A percentile compares a stretch with the other conserved stretches of the same genome.
These are phyloP conservation scores for Monilinia laxa DNA, from an alignment of 2,329 filamentous ascomycete species.

Conservation along the genomic window DNA sequence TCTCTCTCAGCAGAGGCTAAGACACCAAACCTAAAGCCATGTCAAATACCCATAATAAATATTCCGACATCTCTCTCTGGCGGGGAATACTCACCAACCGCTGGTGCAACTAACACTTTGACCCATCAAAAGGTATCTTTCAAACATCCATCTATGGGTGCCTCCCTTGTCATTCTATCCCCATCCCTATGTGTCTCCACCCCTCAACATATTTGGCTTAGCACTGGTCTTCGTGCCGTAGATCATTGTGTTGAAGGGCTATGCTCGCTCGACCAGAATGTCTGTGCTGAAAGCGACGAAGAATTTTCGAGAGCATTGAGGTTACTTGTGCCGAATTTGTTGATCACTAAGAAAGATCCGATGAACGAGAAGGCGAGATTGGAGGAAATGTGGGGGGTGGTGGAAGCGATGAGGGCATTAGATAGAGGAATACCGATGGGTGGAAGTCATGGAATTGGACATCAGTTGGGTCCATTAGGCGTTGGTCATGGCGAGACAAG, in stretches of 20 bases:
- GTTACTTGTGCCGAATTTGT: slow-evolving; percentile 34
- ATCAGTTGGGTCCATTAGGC: slow-evolving; percentile 46
- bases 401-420: slow-evolving; percentile 51
- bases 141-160: slow-evolving; percentile 43
- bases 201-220: slow-evolving; percentile 55
- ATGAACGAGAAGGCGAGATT: slow-evolving; percentile 28
- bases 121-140: slow-evolving; percentile 33
- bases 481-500: slow-evolving; percentile 62
- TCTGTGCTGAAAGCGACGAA: slow-evolving; percentile 27
- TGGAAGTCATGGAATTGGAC: slow-evolving; percentile 45
- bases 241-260: slow-evolving; percentile 59
- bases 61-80: slow-evolving; percentile 46
- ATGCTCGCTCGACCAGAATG: slow-evolving; percentile 43
- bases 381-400: slow-evolving; percentile 45
- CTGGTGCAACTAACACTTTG: slow-evolving; percentile 43
- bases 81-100: slow-evolving; percentile 44
- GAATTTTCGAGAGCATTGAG: slow-evolving; percentile 30
- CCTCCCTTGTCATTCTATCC: slow-evolving; percentile 56
- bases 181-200: slow-evolving; percentile 52
- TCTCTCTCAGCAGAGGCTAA: slow-evolving; percentile 24
- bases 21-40: slow-evolving; percentile 27
- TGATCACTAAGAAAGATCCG: slow-evolving; percentile 32
- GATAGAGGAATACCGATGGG: slow-evolving; percentile 45
- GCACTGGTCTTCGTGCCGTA: slow-evolving; percentile 55
- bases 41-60: slow-evolving; percentile 41